Conservation (phyloP, 2,329 filamentous ascomycete genomes). For the Emergomyces orientalis region DNA sequence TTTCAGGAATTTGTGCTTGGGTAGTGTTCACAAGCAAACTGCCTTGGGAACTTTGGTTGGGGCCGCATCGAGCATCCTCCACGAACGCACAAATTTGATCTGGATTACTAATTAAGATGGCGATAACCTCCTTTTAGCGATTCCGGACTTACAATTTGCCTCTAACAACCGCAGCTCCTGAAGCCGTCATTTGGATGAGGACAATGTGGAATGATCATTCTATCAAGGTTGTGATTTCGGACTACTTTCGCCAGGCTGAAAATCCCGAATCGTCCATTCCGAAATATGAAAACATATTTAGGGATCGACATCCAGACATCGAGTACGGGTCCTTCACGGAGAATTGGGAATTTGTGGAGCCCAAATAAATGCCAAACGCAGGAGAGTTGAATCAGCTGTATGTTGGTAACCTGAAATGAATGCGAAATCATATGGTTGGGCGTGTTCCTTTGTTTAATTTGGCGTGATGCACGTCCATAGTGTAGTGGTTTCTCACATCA, state of each 20-base stretch:
- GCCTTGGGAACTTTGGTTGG: background rate
- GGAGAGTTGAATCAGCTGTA: background rate
- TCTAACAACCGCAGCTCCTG: conserved; percentile 20
- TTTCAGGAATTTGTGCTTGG: background rate
- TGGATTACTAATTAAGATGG: background rate
- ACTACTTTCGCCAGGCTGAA: conserved; percentile 24
- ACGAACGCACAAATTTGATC: background rate
- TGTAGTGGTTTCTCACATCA: background rate
- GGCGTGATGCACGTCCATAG: background rate
- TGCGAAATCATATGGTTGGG: background rate
- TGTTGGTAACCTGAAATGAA: background rate
- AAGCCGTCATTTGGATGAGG: conserved; percentile 26
- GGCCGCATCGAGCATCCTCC: background rate
- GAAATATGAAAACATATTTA: conserved; percentile 27
- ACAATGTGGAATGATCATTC: conserved; percentile 27
- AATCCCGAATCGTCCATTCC: conserved; percentile 22
- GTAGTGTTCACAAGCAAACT: background rate
- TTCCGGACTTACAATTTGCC: conserved; percentile 27
- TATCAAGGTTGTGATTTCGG: conserved; percentile 19
- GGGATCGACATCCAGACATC: conserved; percentile 18
- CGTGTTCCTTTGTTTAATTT: background rate
- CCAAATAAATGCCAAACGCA: background rate
- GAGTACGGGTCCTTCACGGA: conserved; percentile 21
- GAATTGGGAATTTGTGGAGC: conserved; percentile 23
- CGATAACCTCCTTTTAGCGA: conserved; percentile 17